Percentiles rank a stretch among this genome's conserved stretches.
Conservation (phyloP, 192 early-diverging fungal genomes). For the Allomyces macrogynus region DNA sequence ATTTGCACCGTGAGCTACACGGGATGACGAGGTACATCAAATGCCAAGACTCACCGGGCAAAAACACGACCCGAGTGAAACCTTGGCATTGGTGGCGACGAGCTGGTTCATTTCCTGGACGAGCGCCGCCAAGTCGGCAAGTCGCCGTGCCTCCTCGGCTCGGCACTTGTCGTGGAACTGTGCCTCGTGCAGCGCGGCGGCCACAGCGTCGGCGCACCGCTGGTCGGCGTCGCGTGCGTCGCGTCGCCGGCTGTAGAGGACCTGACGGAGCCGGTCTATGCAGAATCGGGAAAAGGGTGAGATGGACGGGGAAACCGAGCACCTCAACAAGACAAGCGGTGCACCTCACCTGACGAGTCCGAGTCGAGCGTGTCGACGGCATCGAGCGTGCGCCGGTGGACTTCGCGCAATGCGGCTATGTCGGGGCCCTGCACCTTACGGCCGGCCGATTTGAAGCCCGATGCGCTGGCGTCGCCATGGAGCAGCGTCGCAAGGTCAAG, state of each 20-base stretch:
- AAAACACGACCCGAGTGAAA: background rate
- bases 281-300: too few species aligned
- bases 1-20: background rate
- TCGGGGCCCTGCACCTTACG: too few species aligned
- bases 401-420: too few species aligned
- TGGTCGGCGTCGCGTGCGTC: background rate
- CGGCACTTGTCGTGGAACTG: background rate
- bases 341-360: too few species aligned
- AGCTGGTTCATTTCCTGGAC: conserved; percentile 11
- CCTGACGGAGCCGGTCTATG: background rate
- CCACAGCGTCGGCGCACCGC: background rate
- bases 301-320: too few species aligned
- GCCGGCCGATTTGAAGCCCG: too few species aligned
- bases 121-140: conserved; percentile 2
- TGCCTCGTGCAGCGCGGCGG: background rate
- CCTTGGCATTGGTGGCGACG: background rate
- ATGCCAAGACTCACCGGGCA: background rate
- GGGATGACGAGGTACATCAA: too few species aligned
- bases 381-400: too few species aligned
- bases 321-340: too few species aligned
- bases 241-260: background rate
- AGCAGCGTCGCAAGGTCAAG: too few species aligned
- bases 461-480: too few species aligned
- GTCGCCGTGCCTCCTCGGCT: background rate
- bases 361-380: too few species aligned